Base-by-base conservation (phyloP, 768 basidiomycete genomes). In the Galerina sulciceps region DNA sequence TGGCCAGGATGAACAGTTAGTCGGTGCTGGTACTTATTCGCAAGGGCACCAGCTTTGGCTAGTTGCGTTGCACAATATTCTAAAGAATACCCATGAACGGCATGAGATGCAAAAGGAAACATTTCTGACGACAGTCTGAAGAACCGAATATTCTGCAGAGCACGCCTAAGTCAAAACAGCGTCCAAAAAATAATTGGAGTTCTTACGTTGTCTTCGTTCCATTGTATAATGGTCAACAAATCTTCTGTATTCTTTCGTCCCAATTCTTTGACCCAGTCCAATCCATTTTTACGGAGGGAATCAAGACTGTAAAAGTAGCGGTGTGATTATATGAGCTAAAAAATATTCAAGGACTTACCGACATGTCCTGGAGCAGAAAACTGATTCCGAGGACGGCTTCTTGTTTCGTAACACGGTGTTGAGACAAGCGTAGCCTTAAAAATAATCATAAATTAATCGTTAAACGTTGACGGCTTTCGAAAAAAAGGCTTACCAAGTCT, bases 61-160 rank as follows among this genome's bases (percentile, higher is more conserved):
- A 88, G 76, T 20, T 84, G 73, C 3, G 75, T 56, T 5, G 83
- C 77, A 6, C 91, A 94, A 58, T 91, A 95, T 8, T 85, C 82
- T 22, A 98, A 80, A 14, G 86, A 82, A 71, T 98, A 97, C 0
- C 94, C 94, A 66, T 94, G 85, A 17, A 79, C 80, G 15, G 75
- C 79, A 64, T 98, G 96, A 1, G 90, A 91, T 0, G 94, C 94
- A 65, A 90, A 97, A 1, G 95, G 94, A 73, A 97, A 96, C 85
- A 97, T 88, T 62, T 94, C 92, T 8, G 93, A 94, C 0, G 93
- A 95, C 62, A 96, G 70, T 44, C 94, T 85, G 75, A 96, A 85
- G 73, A 95, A 96, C n/a, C 83, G 84, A 54, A 96, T 94, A 46
- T 86, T 79, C 83, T 85, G 59, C 4, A 35, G 46, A 45, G 26